Percentiles rank a stretch among this genome's conserved stretches.
phyloP scores from a whole-genome alignment of 306 rosid species.

The Alnus rubra region DNA sequence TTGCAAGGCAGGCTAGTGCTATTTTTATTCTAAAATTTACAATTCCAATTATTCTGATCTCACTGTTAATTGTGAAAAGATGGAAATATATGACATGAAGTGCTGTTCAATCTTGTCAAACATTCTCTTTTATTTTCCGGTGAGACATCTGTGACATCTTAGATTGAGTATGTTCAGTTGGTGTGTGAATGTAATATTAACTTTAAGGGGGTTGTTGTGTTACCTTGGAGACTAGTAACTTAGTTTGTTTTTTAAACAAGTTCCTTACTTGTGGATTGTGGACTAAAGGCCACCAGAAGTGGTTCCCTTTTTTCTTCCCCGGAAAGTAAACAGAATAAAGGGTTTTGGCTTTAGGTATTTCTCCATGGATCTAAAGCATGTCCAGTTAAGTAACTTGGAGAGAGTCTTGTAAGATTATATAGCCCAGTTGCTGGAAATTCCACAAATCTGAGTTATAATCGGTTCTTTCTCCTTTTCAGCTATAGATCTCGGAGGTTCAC shows the following conservation, averaged over 20 bases:
- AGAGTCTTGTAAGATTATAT: neutral
- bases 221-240: neutral
- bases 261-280: neutral
- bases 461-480: neutral
- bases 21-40: neutral
- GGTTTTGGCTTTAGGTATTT: neutral
- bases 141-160: neutral
- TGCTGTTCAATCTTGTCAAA: neutral
- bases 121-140: neutral
- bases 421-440: neutral
- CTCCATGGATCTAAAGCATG: neutral
- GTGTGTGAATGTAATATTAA: neutral
- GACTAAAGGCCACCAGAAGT: neutral
- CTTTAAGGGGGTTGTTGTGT: neutral
- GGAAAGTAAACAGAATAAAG: neutral
- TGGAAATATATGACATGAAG: neutral
- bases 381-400: neutral
- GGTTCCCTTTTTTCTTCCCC: neutral
- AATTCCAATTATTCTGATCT: neutral
- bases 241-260: neutral
- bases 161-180: neutral
- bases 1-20: slow-evolving; percentile 76
- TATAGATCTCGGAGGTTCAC: neutral
- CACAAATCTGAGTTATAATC: neutral
- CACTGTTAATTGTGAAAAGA: neutral